Evolutionary conservation across 805 yeast genomes (phyloP), one percentile per base, ranked within the genome.

Genomic region (Vanderwaltozyma tropicalis): DNA sequence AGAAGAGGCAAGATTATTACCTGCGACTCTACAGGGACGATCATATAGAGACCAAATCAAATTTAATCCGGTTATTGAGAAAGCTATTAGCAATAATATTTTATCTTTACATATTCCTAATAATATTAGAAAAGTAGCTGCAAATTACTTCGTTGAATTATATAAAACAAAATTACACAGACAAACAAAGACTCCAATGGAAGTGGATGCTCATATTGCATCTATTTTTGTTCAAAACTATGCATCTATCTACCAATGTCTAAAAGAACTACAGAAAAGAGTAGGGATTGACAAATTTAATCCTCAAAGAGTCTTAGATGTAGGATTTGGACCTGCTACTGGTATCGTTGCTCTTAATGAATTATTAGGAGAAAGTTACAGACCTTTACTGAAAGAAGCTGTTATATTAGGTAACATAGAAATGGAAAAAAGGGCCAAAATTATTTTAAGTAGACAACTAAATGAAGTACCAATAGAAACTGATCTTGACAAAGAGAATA

Each of bases 331-430:
- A 0, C 97, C 98, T 1, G 89, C 86, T 2, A 80, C 94, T 0
- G 96, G 96, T 2, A 76, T 92, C 66, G 62, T 88, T 13, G 97
- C 94, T 0, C 64, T 87, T 37, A 85, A 88, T 52, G 95, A 87
- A 50, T 49, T 88, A 1, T 74, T 85, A 76, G 87, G 83, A 0
- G 69, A 69, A 2, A 69, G 69, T 0, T 81, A 72, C 62, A 55
- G 61, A 15, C 86, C 94, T 0, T 62, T 62, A 15, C 63, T 64
- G 12, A 84, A 84, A 49, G 86, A 84, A 28, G 77, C 83, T 0
- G 82, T 80, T 18, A 70, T 88, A 14, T 65, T 78, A 15, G 92
- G 95, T 1, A 65, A 68, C 34, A 60, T 74, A 28, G 79, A 76
- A 30, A 87, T 92, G 96, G 74, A 74, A 47, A 72, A 77, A 36